Conservation (phyloP, 2,329 filamentous ascomycete genomes). For the Stemphylium beticola region DNA sequence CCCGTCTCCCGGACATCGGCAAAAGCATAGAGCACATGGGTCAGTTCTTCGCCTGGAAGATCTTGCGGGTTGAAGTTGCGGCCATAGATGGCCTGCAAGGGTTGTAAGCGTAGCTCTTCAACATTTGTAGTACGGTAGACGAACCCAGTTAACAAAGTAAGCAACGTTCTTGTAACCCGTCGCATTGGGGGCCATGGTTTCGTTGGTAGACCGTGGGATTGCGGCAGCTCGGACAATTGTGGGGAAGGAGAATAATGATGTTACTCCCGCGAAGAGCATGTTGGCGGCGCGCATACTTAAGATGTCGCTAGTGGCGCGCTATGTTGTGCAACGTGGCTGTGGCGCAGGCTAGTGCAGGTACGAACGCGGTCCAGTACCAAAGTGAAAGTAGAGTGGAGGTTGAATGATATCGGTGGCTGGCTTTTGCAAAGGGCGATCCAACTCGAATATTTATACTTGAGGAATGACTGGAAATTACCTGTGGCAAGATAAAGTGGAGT, state of each 20-base stretch:
- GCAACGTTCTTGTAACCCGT: slow-evolving; percentile 46
- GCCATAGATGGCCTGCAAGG: slow-evolving; percentile 45
- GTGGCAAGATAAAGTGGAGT: neutral
- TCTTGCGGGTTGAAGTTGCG: slow-evolving; percentile 47
- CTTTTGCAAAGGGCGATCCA: neutral
- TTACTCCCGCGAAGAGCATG: slow-evolving; percentile 31
- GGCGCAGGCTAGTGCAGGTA: slow-evolving; percentile 28
- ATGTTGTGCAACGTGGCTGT: slow-evolving; percentile 30
- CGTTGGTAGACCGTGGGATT: slow-evolving; percentile 25
- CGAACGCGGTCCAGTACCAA: slow-evolving; percentile 12
- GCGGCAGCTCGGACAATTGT: slow-evolving; percentile 27
- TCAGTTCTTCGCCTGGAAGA: slow-evolving; percentile 41
- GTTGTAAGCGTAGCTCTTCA: slow-evolving; percentile 5
- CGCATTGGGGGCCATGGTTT: slow-evolving; percentile 21
- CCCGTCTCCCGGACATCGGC: slow-evolving; percentile 48
- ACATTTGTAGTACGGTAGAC: slow-evolving; percentile 7
- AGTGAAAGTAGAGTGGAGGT: neutral
- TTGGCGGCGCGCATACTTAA: slow-evolving; percentile 28
- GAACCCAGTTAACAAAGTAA: slow-evolving; percentile 50
- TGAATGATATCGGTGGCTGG: neutral
- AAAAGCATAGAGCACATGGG: slow-evolving; percentile 49
- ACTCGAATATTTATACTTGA: slow-evolving; percentile 3
- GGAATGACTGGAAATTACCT: neutral
- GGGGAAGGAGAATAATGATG: slow-evolving; percentile 28
- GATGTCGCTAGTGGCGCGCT: slow-evolving; percentile 30